phyloP scores from a whole-genome alignment of 495 filamentous ascomycete genomes.

The Lophiotrema nucula region DNA sequence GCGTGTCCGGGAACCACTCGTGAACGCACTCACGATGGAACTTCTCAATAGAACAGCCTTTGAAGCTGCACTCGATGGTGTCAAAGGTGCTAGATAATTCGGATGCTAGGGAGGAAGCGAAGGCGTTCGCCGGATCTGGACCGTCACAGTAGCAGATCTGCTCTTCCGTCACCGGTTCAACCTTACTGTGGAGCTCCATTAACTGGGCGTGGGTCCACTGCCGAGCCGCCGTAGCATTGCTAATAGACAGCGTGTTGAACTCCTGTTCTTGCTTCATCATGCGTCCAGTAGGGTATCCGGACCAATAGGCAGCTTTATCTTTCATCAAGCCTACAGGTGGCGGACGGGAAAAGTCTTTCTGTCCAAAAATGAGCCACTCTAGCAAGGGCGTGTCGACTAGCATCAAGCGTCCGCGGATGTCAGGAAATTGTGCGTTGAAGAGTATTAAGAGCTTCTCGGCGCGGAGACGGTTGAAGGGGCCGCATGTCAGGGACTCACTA shows the following conservation, averaged over 20 bases:
- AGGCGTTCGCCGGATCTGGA: neutral
- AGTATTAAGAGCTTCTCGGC: neutral
- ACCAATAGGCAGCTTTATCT: neutral
- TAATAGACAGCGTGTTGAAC: neutral
- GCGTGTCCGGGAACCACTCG: no score
- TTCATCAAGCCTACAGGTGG: neutral
- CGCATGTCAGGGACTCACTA: neutral
- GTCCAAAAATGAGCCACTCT: neutral
- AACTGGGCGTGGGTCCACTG: neutral
- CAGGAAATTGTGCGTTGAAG: neutral
- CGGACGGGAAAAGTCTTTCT: neutral
- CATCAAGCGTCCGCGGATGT: neutral
- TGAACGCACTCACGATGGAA: no score
- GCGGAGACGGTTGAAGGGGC: constrained; percentile 5
- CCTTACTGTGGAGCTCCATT: neutral
- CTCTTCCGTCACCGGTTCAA: neutral
- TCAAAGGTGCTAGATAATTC: no score
- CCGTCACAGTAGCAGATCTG: neutral
- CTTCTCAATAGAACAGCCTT: no score
- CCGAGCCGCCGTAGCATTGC: neutral
- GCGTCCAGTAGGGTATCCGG: neutral
- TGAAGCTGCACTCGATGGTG: no score
- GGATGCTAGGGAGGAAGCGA: no score
- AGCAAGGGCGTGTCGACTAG: neutral
- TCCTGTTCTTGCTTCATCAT: neutral